These are phyloP conservation scores for Bipolaris zeicola DNA, from an alignment of 2,329 filamentous ascomycete genomes.

Conservation along the genomic window DNA sequence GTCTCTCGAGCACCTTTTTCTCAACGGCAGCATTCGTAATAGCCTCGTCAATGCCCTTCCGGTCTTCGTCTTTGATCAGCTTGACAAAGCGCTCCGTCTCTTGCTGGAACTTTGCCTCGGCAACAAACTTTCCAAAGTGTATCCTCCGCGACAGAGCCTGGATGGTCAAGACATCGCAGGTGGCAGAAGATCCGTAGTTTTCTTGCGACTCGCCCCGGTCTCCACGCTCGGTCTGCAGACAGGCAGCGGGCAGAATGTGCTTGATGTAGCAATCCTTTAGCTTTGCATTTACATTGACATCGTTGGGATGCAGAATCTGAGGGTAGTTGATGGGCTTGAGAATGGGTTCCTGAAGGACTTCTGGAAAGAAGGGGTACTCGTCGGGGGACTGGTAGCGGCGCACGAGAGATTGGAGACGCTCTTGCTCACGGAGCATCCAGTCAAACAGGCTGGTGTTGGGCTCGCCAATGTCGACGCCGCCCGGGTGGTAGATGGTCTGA, in stretches of 20 bases:
- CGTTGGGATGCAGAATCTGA: conserved; percentile 81
- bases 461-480: conserved; percentile 78
- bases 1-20: conserved; percentile 83
- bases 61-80: conserved; percentile 81
- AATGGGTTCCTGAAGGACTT: conserved; percentile 77
- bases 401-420: conserved; percentile 88
- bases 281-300: conserved; percentile 86
- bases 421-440: conserved; percentile 90
- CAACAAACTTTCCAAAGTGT: conserved; percentile 98
- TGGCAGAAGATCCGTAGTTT: conserved; percentile 93
- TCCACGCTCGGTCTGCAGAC: conserved; percentile 73
- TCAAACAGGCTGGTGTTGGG: conserved; percentile 82
- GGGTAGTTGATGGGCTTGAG: conserved; percentile 90
- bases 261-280: conserved; percentile 86
- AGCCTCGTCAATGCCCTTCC: conserved; percentile 80
- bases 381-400: conserved; percentile 95
- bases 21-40: conserved; percentile 92
- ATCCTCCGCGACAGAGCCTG: conserved; percentile 90
- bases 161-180: conserved; percentile 85
- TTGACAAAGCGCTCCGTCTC: conserved; percentile 80
- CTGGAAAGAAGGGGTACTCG: conserved; percentile 96
- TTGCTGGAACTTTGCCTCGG: conserved; percentile 89
- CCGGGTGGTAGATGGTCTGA: conserved; percentile 80
- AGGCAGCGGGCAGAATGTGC: conserved; percentile 81
- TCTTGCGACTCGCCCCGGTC: conserved; percentile 87